Evolutionary conservation across 129 eudicot species (phyloP), one percentile per base, ranked within the genome.

Genomic region (Pittosporum tobira): DNA sequence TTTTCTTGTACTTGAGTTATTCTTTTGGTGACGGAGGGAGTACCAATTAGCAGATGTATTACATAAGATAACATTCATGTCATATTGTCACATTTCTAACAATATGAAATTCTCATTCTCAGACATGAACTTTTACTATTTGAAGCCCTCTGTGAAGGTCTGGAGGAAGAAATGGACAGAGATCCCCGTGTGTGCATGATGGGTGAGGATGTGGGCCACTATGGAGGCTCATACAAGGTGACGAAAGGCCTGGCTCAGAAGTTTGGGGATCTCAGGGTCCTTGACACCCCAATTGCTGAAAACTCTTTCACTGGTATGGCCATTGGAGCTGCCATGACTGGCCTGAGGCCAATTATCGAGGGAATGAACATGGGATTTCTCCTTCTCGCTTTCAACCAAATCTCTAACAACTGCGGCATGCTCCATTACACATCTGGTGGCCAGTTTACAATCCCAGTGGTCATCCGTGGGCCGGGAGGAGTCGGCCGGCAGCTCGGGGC

Each of bases 331-430:
- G 96, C 96, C 67, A 88, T 88, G 94, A 78, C 74, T 1, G 96
- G 96, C 51, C 78, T 88, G 10, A 59, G 96, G 36, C 96, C 96
- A 2, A 64, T 88, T 15, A 70, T 88, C 2, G 96, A 88, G 65
- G 96, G 96, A 45, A 88, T 88, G 96, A 88, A 88, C 75, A 88
- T 88, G 96, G 96, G 96, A 4, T 88, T 84, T 59, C 89, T 88
- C 56, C 90, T 88, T 29, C 71, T 88, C 6, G 96, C 96, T 42
- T 88, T 88, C 72, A 88, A 88, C 52, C 96, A 88, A 51, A 88
- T 88, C 66, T 88, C 96, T 9, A 84, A 88, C 71, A 88, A 88
- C 78, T 88, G 96, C 42, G 96, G 96, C 22, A 88, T 88, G 96
- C 96, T 88, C 48, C 96, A 88, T 63, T 88, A 88, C 79, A 88